Evolutionary conservation across 2,329 filamentous ascomycete species (phyloP).

Genomic region (Alternaria sp.): DNA sequence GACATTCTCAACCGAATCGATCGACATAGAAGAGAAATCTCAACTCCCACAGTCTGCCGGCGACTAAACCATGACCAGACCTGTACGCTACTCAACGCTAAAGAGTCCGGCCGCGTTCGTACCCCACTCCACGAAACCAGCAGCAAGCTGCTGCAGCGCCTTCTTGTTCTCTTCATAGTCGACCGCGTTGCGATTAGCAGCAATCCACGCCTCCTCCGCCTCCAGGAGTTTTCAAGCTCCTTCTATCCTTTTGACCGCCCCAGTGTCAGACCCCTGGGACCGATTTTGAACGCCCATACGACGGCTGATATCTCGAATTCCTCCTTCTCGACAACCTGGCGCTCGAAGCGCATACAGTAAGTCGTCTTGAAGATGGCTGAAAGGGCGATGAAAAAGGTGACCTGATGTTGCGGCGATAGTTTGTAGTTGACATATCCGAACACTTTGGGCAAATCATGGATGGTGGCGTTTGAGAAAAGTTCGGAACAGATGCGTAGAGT

Average conservation of each 20-base stretch:
- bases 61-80: background rate
- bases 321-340: background rate
- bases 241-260: background rate
- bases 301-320: background rate
- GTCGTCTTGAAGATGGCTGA: background rate
- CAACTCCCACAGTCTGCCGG: fast-evolving
- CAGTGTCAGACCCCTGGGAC: background rate
- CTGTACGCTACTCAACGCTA: background rate
- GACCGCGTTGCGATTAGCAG: background rate
- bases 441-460: background rate
- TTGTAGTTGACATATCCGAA: background rate
- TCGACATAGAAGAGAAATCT: background rate
- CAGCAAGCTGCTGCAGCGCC: background rate
- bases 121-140: background rate
- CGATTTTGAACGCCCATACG: background rate
- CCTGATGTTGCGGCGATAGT: background rate
- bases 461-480: background rate
- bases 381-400: background rate
- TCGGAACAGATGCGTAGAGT: background rate
- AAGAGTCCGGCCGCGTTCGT: background rate
- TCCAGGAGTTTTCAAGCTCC: background rate
- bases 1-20: background rate
- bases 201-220: constrained; percentile 2
- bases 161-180: background rate
- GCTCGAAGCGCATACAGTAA: background rate